phyloP scores from a whole-genome alignment of 306 rosid species.

The Bauhinia variegata region DNA sequence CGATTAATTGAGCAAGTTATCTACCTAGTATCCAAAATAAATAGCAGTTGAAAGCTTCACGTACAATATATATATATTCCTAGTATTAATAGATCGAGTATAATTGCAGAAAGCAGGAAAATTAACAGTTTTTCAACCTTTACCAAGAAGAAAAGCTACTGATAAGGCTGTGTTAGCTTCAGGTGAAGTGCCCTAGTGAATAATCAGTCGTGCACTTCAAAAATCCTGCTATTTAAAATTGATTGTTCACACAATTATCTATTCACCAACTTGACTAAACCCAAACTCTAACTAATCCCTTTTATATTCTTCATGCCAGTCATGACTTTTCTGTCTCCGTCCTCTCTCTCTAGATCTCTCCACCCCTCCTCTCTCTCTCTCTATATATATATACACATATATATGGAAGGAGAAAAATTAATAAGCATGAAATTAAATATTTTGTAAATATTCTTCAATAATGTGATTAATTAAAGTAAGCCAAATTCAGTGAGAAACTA shows the following conservation, averaged over 20 bases:
- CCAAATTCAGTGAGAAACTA: no score
- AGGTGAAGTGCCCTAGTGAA: constrained; percentile 40
- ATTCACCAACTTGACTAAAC: constrained; percentile 19
- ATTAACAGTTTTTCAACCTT: constrained; percentile 40
- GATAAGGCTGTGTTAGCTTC: constrained; percentile 7
- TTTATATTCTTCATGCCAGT: constrained; percentile 14
- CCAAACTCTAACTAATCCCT: constrained; percentile 38
- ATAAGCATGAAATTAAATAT: no score
- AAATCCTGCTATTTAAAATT: constrained; percentile 23
- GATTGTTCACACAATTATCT: constrained; percentile 1
- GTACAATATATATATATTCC: constrained; percentile 26
- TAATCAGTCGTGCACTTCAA: constrained; percentile 38
- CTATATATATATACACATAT: no score
- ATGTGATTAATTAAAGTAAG: no score
- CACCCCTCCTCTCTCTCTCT: no score
- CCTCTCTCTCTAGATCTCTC: neutral
- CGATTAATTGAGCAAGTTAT: constrained; percentile 30
- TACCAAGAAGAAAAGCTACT: constrained; percentile 14
- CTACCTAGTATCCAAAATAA: constrained; percentile 2
- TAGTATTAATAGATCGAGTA: neutral
- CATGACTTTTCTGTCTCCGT: neutral
- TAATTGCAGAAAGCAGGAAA: neutral
- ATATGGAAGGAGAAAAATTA: no score
- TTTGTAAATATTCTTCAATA: no score
- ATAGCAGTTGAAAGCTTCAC: constrained; percentile 47